These are phyloP conservation scores for Trebouxia gelatinosa DNA, from an alignment of 163 green algal genomes.

Conservation along the genomic window DNA sequence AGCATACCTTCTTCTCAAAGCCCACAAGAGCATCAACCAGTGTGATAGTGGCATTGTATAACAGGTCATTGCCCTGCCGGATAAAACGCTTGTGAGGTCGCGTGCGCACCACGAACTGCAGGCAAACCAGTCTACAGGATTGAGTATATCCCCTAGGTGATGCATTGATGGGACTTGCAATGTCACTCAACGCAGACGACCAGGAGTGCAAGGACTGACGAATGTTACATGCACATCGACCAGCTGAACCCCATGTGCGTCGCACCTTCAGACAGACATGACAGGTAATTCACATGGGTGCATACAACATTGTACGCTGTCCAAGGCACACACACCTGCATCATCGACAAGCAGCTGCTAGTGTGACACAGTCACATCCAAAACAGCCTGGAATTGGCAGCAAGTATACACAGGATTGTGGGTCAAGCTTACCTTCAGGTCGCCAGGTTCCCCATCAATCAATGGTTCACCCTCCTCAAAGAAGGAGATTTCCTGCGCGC, in stretches of 20 bases:
- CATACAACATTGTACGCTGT: too few relatives aligned
- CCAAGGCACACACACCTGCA: neutral
- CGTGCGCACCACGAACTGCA: slow-evolving; percentile 60
- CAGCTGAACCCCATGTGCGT: too few relatives aligned
- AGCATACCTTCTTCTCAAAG: slow-evolving; percentile 55
- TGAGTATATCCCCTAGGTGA: too few relatives aligned
- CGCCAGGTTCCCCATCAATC: slow-evolving; percentile 93
- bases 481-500: slow-evolving; percentile 88
- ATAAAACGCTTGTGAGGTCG: slow-evolving; percentile 56
- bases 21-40: slow-evolving; percentile 89
- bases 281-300: too few relatives aligned
- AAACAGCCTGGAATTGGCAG: too few relatives aligned
- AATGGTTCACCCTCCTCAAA: slow-evolving; percentile 98
- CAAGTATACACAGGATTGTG: neutral
- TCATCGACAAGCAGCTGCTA: neutral
- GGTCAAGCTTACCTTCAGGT: slow-evolving; percentile 86
- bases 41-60: slow-evolving; percentile 75
- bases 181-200: too few relatives aligned
- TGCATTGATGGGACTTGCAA: too few relatives aligned
- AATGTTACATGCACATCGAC: too few relatives aligned
- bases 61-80: slow-evolving; percentile 75
- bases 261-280: too few relatives aligned
- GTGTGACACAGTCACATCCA: neutral
- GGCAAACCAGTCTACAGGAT: too few relatives aligned
- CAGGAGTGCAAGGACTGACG: too few relatives aligned